Evolutionary conservation across 441 rosid species (phyloP).

Genomic region (Lepidium campestre): DNA sequence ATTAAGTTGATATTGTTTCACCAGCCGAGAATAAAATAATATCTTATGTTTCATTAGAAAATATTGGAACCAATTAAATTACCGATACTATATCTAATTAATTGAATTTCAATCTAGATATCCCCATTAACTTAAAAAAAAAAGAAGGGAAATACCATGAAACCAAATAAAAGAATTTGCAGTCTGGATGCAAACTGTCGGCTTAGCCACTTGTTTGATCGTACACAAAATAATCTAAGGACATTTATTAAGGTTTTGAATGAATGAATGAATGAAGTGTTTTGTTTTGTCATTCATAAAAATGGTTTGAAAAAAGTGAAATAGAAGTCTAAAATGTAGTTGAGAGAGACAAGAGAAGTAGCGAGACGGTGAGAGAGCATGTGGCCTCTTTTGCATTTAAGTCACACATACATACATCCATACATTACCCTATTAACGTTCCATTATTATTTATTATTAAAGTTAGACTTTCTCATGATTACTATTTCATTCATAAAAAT

Average conservation of each 20-base stretch:
- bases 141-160: too few relatives aligned
- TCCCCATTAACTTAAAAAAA: too few relatives aligned
- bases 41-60: too few relatives aligned
- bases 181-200: neutral
- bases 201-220: neutral
- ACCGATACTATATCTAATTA: too few relatives aligned
- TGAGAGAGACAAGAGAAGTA: constrained; percentile 25
- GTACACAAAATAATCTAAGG: too few relatives aligned
- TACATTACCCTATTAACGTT: too few relatives aligned
- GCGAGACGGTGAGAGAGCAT: constrained; percentile 26
- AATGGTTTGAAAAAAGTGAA: constrained; percentile 13
- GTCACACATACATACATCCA: constrained; percentile 14
- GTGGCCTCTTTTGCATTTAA: constrained; percentile 20
- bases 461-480: constrained; percentile 1
- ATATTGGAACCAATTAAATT: too few relatives aligned
- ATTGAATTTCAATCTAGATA: too few relatives aligned
- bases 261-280: too few relatives aligned
- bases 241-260: too few relatives aligned
- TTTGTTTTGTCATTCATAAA: constrained; percentile 8
- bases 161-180: neutral
- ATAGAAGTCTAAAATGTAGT: constrained; percentile 19
- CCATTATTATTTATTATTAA: neutral
- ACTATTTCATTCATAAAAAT: constrained; percentile 12
- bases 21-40: too few relatives aligned
- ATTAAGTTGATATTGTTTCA: too few relatives aligned